A percentile compares a stretch with the other conserved stretches of the same genome.
These are phyloP conservation scores for Zalaria sp. DNA, from an alignment of 2,329 filamentous ascomycete species.

Conservation along the genomic window DNA sequence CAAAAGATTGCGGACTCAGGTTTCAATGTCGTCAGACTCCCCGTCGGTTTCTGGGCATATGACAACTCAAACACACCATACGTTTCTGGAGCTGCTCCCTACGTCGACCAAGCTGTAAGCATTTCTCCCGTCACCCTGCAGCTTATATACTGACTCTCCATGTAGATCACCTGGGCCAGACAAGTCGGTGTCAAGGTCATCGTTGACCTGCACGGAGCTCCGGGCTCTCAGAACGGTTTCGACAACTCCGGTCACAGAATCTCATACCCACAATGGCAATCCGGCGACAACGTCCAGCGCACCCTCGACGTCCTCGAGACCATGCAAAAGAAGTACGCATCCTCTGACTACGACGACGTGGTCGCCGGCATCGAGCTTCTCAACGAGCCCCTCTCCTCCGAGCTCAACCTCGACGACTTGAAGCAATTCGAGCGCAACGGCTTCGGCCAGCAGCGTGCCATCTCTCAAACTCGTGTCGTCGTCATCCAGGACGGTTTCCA, in stretches of 20 bases:
- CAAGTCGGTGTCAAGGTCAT: constrained; percentile 40
- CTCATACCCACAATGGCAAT: constrained; percentile 28
- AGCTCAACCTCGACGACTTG: constrained; percentile 29
- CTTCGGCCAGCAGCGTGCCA: constrained; percentile 25
- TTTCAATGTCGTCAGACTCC: constrained; percentile 46
- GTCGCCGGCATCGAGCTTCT: constrained; percentile 43
- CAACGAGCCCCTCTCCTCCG: constrained; percentile 40
- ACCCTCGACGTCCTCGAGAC: constrained; percentile 42
- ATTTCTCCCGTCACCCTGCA: background rate
- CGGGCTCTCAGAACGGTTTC: constrained; percentile 44
- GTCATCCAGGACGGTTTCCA: constrained; percentile 46
- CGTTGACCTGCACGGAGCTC: constrained; percentile 45
- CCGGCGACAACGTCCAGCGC: constrained; percentile 32
- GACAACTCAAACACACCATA: constrained; percentile 36
- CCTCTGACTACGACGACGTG: constrained; percentile 39
- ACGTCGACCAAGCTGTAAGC: constrained; percentile 34
- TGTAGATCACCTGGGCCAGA: constrained; percentile 38
- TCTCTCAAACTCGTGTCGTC: constrained; percentile 25
- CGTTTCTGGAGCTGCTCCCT: constrained; percentile 35
- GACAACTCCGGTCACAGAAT: constrained; percentile 45
- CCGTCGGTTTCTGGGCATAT: constrained; percentile 47
- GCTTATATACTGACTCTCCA: background rate
- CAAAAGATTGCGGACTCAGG: constrained; percentile 41
- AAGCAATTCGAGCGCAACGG: constrained; percentile 43
- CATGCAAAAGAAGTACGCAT: constrained; percentile 44